Conservation (phyloP, 2,329 filamentous ascomycete species). For the Fusarium aywerte region DNA sequence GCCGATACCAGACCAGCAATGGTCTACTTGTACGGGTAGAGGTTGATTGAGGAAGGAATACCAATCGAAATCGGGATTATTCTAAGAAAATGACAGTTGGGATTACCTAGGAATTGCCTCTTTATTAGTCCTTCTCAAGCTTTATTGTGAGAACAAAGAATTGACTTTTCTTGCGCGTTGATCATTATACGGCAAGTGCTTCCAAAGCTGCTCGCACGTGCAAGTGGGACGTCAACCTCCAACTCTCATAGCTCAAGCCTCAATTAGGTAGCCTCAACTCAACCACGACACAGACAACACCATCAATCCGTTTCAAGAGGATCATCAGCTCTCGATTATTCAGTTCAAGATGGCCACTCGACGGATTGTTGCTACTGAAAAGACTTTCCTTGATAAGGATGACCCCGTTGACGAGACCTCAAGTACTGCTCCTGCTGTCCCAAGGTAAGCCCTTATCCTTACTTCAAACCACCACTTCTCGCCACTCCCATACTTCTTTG, state of each 20-base stretch:
- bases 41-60: not conserved
- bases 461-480: conserved; percentile 11
- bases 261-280: conserved; percentile 23
- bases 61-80: not conserved
- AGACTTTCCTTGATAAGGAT: conserved; percentile 72
- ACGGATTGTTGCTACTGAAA: conserved; percentile 73
- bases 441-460: conserved; percentile 68
- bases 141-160: conserved; percentile 22
- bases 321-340: not conserved
- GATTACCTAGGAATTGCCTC: no score
- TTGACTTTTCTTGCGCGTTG: conserved; percentile 2
- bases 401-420: conserved; percentile 67
- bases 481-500: conserved; percentile 5
- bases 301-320: not conserved
- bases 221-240: conserved; percentile 35
- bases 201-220: conserved; percentile 36
- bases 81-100: not conserved
- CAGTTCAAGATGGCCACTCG: conserved; percentile 72
- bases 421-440: conserved; percentile 84
- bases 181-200: conserved; percentile 25
- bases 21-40: not conserved
- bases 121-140: not conserved
- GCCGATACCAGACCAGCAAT: no score
- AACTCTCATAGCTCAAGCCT: conserved; percentile 6
- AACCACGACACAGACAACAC: conserved; percentile 10